Evolutionary conservation across 2,329 filamentous ascomycete genomes (phyloP).

Genomic region (Ophiostoma perfectum): DNA sequence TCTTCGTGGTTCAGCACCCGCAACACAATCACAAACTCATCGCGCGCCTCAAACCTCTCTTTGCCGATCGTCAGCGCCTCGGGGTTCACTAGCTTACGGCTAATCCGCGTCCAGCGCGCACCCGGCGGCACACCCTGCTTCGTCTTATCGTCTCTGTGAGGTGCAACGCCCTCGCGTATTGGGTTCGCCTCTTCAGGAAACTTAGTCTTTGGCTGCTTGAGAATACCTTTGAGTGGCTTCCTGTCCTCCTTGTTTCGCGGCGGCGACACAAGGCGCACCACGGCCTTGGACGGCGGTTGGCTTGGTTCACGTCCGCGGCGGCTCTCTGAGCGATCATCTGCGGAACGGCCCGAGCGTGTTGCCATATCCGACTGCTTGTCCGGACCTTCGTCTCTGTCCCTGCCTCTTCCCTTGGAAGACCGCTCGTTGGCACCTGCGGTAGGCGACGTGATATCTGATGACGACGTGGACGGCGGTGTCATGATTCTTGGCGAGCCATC

Average conservation of each 20-base stretch:
- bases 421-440: slow-evolving; percentile 27
- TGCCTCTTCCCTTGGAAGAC: slow-evolving; percentile 17
- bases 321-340: neutral
- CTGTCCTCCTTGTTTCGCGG: slow-evolving; percentile 44
- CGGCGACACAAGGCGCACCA: slow-evolving; percentile 67
- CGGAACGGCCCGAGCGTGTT: slow-evolving; percentile 7
- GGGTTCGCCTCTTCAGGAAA: slow-evolving; percentile 85
- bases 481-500: slow-evolving; percentile 24
- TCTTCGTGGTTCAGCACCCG: slow-evolving; percentile 82
- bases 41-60: slow-evolving; percentile 85
- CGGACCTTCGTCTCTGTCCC: slow-evolving; percentile 5
- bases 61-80: slow-evolving; percentile 80
- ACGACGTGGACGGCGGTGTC: slow-evolving; percentile 26
- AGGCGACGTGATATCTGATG: slow-evolving; percentile 12
- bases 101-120: slow-evolving; percentile 91
- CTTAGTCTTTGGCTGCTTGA: slow-evolving; percentile 72
- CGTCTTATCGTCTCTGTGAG: slow-evolving; percentile 79
- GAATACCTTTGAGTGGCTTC: slow-evolving; percentile 73
- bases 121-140: slow-evolving; percentile 64
- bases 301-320: slow-evolving; percentile 16
- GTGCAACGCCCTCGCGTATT: slow-evolving; percentile 82
- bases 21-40: slow-evolving; percentile 89
- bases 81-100: slow-evolving; percentile 80
- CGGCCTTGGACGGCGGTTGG: slow-evolving; percentile 18
- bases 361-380: neutral